Evolutionary conservation across 83 land plant species (phyloP), one percentile per base, ranked within the genome.

Genomic region (Picea mariana): DNA sequence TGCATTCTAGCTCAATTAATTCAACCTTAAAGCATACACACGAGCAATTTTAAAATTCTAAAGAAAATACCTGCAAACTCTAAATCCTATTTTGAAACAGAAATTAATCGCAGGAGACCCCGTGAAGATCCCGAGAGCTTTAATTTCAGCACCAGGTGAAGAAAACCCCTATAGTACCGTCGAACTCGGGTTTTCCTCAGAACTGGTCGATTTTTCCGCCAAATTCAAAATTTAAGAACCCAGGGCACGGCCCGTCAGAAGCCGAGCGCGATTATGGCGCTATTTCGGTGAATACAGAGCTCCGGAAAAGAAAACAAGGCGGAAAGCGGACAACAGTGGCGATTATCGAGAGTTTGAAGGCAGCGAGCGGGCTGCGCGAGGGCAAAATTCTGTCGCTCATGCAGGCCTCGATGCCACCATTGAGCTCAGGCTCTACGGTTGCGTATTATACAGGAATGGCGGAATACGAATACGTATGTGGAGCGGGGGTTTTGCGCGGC

Each of bases 321-420:
- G 23, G 47, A 44, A 20, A 9, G 21, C 21, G 58, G 26, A 44
- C 55, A 73, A 44, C 7, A 7, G 24, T 44, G 58, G 21, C 24
- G 5, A 44, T 34, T 38, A 42, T 34, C 12, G 77, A 73, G 77
- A 52, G 77, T 73, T 69, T 73, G 58, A 55, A 12, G 15, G 58
- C 58, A 55, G 58, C 58, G 58, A 55, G 58, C 58, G 42, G 77
- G 5, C n/a, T 40, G 20, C 21, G 23, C 26, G 21, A n/a, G 40
- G 40, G 24, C 77, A 21, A 73, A 73, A 44, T 73, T 38, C 77
- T 73, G 77, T 20, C 42, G 21, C 77, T 52, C 77, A 23, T 44
- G 77, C 77, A 73, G 77, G 47, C 77, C 77, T 73, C 77, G 77
- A 73, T 73, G 77, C 77, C 77, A 73, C 77, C 77, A 73, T 73